Evolutionary conservation across 78 protist species (phyloP), one percentile per base, ranked within the genome.

Genomic region (Fonticula alba): DNA sequence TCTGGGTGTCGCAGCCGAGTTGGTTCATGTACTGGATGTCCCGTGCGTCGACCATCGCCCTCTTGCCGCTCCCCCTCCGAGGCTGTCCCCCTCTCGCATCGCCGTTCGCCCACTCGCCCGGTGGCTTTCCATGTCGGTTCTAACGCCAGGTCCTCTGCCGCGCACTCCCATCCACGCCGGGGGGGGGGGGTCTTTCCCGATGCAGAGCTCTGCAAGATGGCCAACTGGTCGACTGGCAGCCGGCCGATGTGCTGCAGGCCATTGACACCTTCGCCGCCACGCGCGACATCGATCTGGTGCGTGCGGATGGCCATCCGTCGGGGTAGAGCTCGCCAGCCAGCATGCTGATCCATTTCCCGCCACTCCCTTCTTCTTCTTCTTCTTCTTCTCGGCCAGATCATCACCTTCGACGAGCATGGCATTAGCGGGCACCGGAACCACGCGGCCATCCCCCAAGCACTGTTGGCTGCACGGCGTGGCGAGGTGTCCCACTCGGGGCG

Each of bases 401-500:
- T 82, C 43, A 76, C 88, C 27, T 86, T 86, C 58, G 92, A 86
- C 64, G 78, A 50, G 15, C 27, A 38, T 26, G 92, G 92, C 27
- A 70, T 86, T 7, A 75, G 84, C 0, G 66, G 81, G 26, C 87
- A 85, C 52, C 80, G 87, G 17, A 84, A 84, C 66, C 90, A 84
- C 62, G 62, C 56, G 24, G 69, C 69, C 43, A 38, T n/a, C n/a
- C n/a, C n/a, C n/a, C n/a, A n/a, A n/a, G n/a, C n/a, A n/a, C n/a
- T n/a, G n/a, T n/a, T n/a, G n/a, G n/a, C n/a, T n/a, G n/a, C n/a
- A n/a, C n/a, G n/a, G n/a, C n/a, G n/a, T n/a, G n/a, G n/a, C n/a
- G n/a, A n/a, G n/a, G n/a, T n/a, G n/a, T n/a, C n/a, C n/a, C n/a
- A n/a, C n/a, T n/a, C n/a, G n/a, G n/a, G n/a, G n/a, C n/a, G n/a